Percentiles rank a stretch among this genome's conserved stretches.
phyloP scores from a whole-genome alignment of 371 early-diverging fungal genomes.

The Encephalitozoon intestinalis region DNA sequence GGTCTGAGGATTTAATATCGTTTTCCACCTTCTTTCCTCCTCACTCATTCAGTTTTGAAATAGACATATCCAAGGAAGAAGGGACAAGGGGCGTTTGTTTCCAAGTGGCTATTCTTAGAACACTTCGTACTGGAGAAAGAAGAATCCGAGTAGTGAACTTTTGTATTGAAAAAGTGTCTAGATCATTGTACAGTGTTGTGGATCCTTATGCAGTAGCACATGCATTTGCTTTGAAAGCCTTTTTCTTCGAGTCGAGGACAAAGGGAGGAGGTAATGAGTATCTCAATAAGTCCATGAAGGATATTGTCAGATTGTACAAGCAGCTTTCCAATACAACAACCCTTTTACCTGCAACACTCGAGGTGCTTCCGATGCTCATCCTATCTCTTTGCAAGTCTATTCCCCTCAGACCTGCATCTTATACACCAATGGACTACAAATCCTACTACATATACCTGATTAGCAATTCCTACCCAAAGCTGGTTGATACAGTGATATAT shows the following conservation, averaged over 20 bases:
- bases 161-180: constrained; percentile 67
- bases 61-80: constrained; percentile 73
- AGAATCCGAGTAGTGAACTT: constrained; percentile 86
- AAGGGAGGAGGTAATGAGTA: constrained; percentile 36
- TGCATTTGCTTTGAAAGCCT: constrained; percentile 42
- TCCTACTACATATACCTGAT: constrained; percentile 48
- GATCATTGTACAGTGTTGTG: constrained; percentile 24
- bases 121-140: constrained; percentile 69
- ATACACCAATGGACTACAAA: constrained; percentile 53
- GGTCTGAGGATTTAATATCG: constrained; percentile 79
- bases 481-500: constrained; percentile 56
- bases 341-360: constrained; percentile 9
- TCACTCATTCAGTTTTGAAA: constrained; percentile 79
- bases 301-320: constrained; percentile 25
- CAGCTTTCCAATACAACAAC: constrained; percentile 18
- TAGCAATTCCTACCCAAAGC: constrained; percentile 33
- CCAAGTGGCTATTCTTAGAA: constrained; percentile 88
- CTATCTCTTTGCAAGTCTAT: constrained; percentile 49
- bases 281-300: constrained; percentile 22
- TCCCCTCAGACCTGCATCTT: constrained; percentile 48
- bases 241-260: constrained; percentile 43
- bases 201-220: constrained; percentile 47
- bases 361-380: constrained; percentile 47
- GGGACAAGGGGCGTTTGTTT: constrained; percentile 72
- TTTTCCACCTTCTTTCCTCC: constrained; percentile 83